Conservation (phyloP, 2,329 filamentous ascomycete species). For the Plenodomus tracheiphilus region DNA sequence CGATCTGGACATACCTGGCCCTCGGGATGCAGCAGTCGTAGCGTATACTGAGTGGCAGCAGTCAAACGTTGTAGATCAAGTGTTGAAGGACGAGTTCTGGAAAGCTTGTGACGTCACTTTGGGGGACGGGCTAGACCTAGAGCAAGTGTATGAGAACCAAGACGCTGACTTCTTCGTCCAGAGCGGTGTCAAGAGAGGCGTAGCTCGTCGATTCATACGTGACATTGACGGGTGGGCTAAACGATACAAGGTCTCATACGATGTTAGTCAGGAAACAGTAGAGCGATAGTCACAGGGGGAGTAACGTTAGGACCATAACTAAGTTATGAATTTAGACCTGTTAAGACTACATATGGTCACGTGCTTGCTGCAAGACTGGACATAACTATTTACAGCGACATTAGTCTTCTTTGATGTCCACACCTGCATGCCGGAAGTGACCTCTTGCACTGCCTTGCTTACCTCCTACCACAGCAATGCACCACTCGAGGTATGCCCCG, state of each 20-base stretch:
- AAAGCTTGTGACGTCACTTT: slow-evolving; percentile 14
- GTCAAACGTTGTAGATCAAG: slow-evolving; percentile 11
- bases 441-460: slow-evolving; percentile 23
- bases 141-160: slow-evolving; percentile 33
- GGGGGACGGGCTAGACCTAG: slow-evolving; percentile 13
- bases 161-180: slow-evolving; percentile 35
- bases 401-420: slow-evolving; percentile 3
- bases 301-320: neutral
- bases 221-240: slow-evolving; percentile 32
- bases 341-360: neutral
- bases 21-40: slow-evolving; percentile 14
- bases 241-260: no score
- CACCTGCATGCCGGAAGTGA: slow-evolving; percentile 33
- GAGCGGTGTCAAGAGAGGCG: slow-evolving; percentile 33
- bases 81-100: slow-evolving; percentile 13
- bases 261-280: slow-evolving; percentile 11
- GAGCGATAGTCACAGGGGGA: neutral
- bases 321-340: neutral
- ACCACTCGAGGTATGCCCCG: slow-evolving; percentile 31
- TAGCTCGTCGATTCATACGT: slow-evolving; percentile 32
- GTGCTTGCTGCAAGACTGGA: no score
- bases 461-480: slow-evolving; percentile 27
- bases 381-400: no score
- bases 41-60: slow-evolving; percentile 22
- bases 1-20: slow-evolving; percentile 18